phyloP scores from a whole-genome alignment of 768 basidiomycete genomes.

The Podaxis pistillaris region DNA sequence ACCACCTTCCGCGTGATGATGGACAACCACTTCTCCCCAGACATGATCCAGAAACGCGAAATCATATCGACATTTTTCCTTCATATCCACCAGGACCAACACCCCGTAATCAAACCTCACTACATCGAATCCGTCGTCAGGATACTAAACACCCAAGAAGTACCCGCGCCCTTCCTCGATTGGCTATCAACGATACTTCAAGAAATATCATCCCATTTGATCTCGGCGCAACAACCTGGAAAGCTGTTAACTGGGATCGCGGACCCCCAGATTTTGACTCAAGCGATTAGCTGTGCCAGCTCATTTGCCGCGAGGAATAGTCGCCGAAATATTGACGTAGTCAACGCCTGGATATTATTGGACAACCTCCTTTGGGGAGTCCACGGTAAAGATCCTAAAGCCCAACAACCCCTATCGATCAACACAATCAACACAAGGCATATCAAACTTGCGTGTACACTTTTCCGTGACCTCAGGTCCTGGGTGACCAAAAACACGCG shows the following conservation, averaged over 20 bases:
- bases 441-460: constrained; percentile 22
- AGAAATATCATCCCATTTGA: constrained; percentile 20
- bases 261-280: constrained; percentile 24
- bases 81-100: constrained; percentile 26
- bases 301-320: constrained; percentile 22
- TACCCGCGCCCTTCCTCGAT: constrained; percentile 29
- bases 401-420: constrained; percentile 10
- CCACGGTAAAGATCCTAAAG: constrained; percentile 11
- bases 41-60: constrained; percentile 27
- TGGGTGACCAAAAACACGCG: constrained; percentile 23
- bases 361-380: constrained; percentile 24
- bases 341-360: constrained; percentile 28
- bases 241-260: constrained; percentile 10
- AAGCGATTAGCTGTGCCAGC: constrained; percentile 27
- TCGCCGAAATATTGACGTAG: constrained; percentile 25
- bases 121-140: constrained; percentile 29
- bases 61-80: constrained; percentile 29
- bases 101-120: constrained; percentile 22
- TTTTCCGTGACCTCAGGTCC: constrained; percentile 26
- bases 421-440: constrained; percentile 18
- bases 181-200: constrained; percentile 30
- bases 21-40: constrained; percentile 28
- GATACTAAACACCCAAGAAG: constrained; percentile 31
- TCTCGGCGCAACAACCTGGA: constrained; percentile 3
- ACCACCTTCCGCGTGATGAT: constrained; percentile 29